Evolutionary conservation across 148 eudicot species (phyloP).

Genomic region (Cornus florida): DNA sequence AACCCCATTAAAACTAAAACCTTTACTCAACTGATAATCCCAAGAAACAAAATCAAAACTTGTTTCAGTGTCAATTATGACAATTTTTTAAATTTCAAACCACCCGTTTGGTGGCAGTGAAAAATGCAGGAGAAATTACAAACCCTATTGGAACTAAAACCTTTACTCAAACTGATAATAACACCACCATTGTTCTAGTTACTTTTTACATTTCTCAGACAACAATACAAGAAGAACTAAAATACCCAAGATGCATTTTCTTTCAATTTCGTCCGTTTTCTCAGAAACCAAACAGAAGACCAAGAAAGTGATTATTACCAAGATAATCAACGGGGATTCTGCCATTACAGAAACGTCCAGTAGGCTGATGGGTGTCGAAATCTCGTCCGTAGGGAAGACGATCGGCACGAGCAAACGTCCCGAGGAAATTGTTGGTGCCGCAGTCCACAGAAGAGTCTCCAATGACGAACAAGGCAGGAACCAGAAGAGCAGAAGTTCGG

Average conservation of each 20-base stretch:
- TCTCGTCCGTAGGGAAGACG: constrained; percentile 85
- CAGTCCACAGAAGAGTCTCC: constrained; percentile 92
- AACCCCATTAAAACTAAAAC: too few species aligned
- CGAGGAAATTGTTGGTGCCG: constrained; percentile 86
- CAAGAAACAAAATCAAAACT: background rate
- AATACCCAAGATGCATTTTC: background rate
- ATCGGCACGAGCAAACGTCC: constrained; percentile 91
- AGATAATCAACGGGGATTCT: constrained; percentile 90
- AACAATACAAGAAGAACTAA: background rate
- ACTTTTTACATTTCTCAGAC: background rate
- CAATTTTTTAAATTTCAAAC: background rate
- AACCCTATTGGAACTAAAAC: too few species aligned
- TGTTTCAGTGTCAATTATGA: background rate
- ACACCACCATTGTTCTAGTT: background rate
- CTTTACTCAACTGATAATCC: too few species aligned
- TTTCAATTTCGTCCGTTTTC: background rate
- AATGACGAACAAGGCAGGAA: constrained; percentile 72
- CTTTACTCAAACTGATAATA: background rate
- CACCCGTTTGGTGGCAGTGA: background rate
- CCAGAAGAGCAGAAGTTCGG: constrained; percentile 22
- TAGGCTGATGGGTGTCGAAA: constrained; percentile 77
- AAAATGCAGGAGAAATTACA: too few species aligned
- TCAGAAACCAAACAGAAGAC: constrained; percentile 7
- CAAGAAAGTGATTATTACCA: constrained; percentile 37
- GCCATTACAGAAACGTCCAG: constrained; percentile 90